A percentile compares a stretch with the other conserved stretches of the same genome.
These are phyloP conservation scores for Thyridium curvatum DNA, from an alignment of 2,329 filamentous ascomycete species.

Conservation along the genomic window DNA sequence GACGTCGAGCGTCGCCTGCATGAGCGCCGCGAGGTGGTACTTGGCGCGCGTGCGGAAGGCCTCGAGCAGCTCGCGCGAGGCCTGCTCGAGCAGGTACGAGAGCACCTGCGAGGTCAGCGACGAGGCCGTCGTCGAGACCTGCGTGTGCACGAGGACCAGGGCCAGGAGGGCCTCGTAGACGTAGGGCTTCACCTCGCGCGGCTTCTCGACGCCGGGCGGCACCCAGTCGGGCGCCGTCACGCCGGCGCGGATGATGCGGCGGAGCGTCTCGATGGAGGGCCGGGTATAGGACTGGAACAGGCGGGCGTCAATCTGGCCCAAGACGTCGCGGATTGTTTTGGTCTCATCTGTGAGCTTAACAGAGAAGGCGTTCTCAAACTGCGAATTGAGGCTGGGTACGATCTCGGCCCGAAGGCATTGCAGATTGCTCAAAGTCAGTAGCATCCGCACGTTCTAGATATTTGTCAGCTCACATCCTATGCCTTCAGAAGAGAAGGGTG, in stretches of 20 bases:
- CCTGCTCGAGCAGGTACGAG: slow-evolving; percentile 78
- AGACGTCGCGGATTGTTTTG: slow-evolving; percentile 84
- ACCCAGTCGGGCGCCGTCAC: slow-evolving; percentile 68
- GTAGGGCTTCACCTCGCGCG: slow-evolving; percentile 76
- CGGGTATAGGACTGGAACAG: slow-evolving; percentile 91
- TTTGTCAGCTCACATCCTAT: background rate
- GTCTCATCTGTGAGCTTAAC: slow-evolving; percentile 92
- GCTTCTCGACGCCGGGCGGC: slow-evolving; percentile 48
- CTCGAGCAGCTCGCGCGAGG: slow-evolving; percentile 72
- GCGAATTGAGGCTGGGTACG: slow-evolving; percentile 80
- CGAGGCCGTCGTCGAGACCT: slow-evolving; percentile 73
- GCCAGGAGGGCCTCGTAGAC: slow-evolving; percentile 81
- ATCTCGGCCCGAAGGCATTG: slow-evolving; percentile 74
- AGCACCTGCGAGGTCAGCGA: slow-evolving; percentile 76
- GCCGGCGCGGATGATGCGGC: slow-evolving; percentile 64
- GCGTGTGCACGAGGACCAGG: slow-evolving; percentile 86
- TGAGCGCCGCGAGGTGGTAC: slow-evolving; percentile 75
- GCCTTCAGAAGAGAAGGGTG: background rate
- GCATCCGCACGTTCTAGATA: slow-evolving; percentile 77
- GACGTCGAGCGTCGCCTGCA: slow-evolving; percentile 96
- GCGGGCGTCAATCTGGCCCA: slow-evolving; percentile 81
- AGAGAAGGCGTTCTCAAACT: slow-evolving; percentile 91
- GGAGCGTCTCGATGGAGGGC: slow-evolving; percentile 63
- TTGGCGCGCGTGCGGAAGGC: slow-evolving; percentile 63
- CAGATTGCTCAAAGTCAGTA: slow-evolving; percentile 89